Evolutionary conservation across 345 rosid species (phyloP).

Genomic region (Acer campestre): DNA sequence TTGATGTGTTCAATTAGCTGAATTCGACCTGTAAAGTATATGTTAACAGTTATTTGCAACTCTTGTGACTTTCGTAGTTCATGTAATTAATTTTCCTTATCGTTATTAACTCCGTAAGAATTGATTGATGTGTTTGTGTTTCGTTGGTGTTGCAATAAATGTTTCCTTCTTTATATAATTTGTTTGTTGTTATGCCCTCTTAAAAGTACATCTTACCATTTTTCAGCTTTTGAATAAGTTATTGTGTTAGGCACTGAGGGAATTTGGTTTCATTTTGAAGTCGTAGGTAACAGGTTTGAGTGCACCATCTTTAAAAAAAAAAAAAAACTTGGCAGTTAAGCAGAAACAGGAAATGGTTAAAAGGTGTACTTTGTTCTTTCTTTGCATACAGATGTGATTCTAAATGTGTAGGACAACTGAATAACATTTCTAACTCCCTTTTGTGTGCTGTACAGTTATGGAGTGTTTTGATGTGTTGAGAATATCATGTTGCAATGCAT

Average conservation of each 20-base stretch:
- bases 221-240: neutral
- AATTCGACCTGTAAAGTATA: neutral
- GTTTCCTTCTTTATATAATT: neutral
- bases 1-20: neutral
- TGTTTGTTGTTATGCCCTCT: neutral
- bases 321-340: neutral
- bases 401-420: slow-evolving; percentile 8
- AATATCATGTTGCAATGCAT: slow-evolving; percentile 91
- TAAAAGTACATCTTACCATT: neutral
- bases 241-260: neutral
- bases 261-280: slow-evolving; percentile 2
- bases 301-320: slow-evolving; percentile 30
- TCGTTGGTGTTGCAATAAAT: neutral
- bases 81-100: neutral
- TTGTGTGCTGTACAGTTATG: slow-evolving; percentile 59
- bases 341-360: slow-evolving; percentile 55
- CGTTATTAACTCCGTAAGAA: neutral
- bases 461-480: slow-evolving; percentile 58
- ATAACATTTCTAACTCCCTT: slow-evolving; percentile 17
- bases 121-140: neutral
- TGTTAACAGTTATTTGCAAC: neutral
- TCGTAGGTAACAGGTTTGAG: slow-evolving; percentile 14
- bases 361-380: slow-evolving; percentile 36
- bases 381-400: slow-evolving; percentile 1
- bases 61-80: neutral